Evolutionary conservation across 148 eudicot species (phyloP), one percentile per base, ranked within the genome.

Genomic region (Salicornia ramosissima): DNA sequence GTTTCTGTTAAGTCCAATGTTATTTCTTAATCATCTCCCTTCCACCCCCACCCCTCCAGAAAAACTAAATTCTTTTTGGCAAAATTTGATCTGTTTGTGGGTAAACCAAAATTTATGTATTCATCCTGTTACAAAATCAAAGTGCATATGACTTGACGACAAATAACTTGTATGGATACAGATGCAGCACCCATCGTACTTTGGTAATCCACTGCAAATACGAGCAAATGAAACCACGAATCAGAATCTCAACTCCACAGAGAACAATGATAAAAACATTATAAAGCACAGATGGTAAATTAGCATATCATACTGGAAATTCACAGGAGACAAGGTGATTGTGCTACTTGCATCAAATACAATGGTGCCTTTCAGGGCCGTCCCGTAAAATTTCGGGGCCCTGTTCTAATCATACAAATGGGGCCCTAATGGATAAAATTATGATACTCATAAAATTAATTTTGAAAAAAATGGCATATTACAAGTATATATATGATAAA

Each of bases 121-220:
- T 29, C 51, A 26, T 34, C 31, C 28, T 18, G 22, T 29, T 30
- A 64, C 36, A 28, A 10, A 73, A 56, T 19, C 12, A 12, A 55
- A 61, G 21, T 60, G 63, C 26, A 71, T 1, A 59, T 6, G 13
- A 21, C 43, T 42, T 33, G 55, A 53, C 34, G 29, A 26, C 34
- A 67, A 24, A 54, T 46, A 43, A 19, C 67, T 21, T 72, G 60
- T 15, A 47, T 56, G 98, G 98, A 93, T 93, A 93, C 98, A 93
- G 74, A 93, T 83, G 80, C 96, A 90, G 82, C 98, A 93, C 70
- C 95, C 90, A 52, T 93, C 98, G 73, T 93, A 93, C 86, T 93
- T 93, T 2, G 95, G 95, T 45, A 83, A 86, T 70, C 98, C 98
- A 71, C 96, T 93, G 90, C 63, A 82, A 55, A 30, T 36, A 62